A percentile compares a stretch with the other conserved stretches of the same genome.
These are phyloP conservation scores for Asterochloris erici DNA, from an alignment of 139 green algal species.

Conservation along the genomic window DNA sequence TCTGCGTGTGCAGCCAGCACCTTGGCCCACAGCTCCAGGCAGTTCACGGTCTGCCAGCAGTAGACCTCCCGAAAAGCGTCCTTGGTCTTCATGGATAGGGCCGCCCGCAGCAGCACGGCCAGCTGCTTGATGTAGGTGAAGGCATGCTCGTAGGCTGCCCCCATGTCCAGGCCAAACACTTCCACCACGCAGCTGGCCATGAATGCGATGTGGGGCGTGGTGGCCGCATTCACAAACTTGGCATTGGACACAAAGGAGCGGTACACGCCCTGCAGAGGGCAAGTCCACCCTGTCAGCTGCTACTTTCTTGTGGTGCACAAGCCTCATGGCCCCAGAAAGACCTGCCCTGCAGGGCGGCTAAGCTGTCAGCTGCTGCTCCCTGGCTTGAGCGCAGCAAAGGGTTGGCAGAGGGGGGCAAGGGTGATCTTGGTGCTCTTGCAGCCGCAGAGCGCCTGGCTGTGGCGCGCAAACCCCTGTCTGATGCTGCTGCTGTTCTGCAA, in stretches of 20 bases:
- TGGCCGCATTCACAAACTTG: slow-evolving; percentile 84
- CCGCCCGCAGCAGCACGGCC: slow-evolving; percentile 75
- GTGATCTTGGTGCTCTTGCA: too few species aligned
- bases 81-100: slow-evolving; percentile 78
- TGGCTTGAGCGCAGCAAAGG: too few species aligned
- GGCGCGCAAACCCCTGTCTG: too few species aligned
- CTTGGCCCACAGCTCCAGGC: slow-evolving; percentile 86
- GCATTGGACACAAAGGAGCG: slow-evolving; percentile 69
- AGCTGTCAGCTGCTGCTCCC: too few species aligned
- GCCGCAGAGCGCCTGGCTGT: too few species aligned
- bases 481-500: too few species aligned
- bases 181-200: slow-evolving; percentile 85
- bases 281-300: neutral
- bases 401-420: too few species aligned
- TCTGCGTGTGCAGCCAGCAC: slow-evolving; percentile 48
- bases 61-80: slow-evolving; percentile 87
- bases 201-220: slow-evolving; percentile 77
- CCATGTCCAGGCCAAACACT: slow-evolving; percentile 68
- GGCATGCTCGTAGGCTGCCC: slow-evolving; percentile 67
- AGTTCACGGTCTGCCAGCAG: slow-evolving; percentile 86
- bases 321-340: too few species aligned
- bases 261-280: slow-evolving; percentile 61
- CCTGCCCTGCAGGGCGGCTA: too few species aligned
- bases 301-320: neutral
- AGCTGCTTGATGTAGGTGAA: slow-evolving; percentile 82